These are phyloP conservation scores for Meyerozyma guilliermondii DNA, from an alignment of 1,139 yeast species.

Conservation along the genomic window DNA sequence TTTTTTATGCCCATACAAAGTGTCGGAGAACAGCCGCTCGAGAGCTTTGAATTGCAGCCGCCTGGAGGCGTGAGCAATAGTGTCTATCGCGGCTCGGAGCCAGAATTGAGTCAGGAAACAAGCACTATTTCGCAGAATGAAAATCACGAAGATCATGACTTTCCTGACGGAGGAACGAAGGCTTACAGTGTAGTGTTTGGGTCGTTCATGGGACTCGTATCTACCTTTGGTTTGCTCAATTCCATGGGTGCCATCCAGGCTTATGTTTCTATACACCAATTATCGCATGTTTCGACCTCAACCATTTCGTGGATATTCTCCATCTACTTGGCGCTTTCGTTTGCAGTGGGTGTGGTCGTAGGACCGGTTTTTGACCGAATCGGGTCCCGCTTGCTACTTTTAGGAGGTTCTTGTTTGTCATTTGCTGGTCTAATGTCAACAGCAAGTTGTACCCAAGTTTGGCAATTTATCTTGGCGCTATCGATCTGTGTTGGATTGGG, in stretches of 20 bases:
- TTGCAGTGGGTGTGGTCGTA: slow-evolving; percentile 52
- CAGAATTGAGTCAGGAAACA: background rate
- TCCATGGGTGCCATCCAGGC: slow-evolving; percentile 59
- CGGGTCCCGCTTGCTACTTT: slow-evolving; percentile 47
- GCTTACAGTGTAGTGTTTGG: slow-evolving; percentile 63
- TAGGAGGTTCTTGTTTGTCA: slow-evolving; percentile 41
- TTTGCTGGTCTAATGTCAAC: slow-evolving; percentile 47
- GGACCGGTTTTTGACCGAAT: slow-evolving; percentile 58
- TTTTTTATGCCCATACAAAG: background rate
- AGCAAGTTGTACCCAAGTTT: slow-evolving; percentile 47
- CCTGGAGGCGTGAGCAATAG: background rate
- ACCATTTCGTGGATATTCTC: slow-evolving; percentile 63
- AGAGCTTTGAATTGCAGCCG: background rate
- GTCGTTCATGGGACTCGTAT: slow-evolving; percentile 51
- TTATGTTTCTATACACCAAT: slow-evolving; percentile 48
- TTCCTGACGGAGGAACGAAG: slow-evolving; percentile 60
- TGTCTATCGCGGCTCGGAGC: background rate
- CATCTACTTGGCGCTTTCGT: slow-evolving; percentile 49
- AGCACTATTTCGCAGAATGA: background rate
- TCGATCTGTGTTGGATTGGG: slow-evolving; percentile 55
- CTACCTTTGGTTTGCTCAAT: slow-evolving; percentile 61
- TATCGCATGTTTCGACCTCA: slow-evolving; percentile 35
- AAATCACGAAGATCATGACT: slow-evolving; percentile 11
- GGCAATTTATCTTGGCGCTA: slow-evolving; percentile 57
- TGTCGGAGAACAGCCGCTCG: background rate